phyloP scores from a whole-genome alignment of 305 asterid species.

The Plantago rigida region DNA sequence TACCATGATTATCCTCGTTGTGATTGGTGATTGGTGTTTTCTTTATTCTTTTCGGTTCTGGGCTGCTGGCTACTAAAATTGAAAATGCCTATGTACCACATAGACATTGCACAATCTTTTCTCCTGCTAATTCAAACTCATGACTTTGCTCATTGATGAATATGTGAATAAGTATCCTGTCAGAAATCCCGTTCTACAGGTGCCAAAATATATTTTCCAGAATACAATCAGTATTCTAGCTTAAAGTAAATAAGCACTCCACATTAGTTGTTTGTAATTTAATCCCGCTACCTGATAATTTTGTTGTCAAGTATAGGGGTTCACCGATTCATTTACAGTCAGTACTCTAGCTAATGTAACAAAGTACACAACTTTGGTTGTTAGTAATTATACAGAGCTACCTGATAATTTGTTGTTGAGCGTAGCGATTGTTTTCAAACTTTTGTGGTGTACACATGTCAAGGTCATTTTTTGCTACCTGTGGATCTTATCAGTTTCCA shows the following conservation, averaged over 20 bases:
- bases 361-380: conserved; percentile 11
- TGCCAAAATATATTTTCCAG: background rate
- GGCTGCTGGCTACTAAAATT: no score
- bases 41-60: no score
- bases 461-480: conserved; percentile 17
- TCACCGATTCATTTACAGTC: background rate
- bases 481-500: conserved; percentile 18
- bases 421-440: conserved; percentile 2
- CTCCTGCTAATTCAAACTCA: background rate
- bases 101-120: background rate
- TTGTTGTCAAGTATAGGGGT: no score
- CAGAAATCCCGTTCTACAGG: background rate
- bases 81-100: no score
- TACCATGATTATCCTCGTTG: no score
- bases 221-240: background rate
- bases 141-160: background rate
- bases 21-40: no score
- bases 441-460: conserved; percentile 2
- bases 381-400: conserved; percentile 8
- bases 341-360: background rate
- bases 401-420: conserved; percentile 4
- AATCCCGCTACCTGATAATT: no score
- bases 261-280: no score
- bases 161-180: background rate
- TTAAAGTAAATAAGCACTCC: no score